phyloP scores from a whole-genome alignment of 2,329 filamentous ascomycete genomes.

The Cercospora brassicicola region DNA sequence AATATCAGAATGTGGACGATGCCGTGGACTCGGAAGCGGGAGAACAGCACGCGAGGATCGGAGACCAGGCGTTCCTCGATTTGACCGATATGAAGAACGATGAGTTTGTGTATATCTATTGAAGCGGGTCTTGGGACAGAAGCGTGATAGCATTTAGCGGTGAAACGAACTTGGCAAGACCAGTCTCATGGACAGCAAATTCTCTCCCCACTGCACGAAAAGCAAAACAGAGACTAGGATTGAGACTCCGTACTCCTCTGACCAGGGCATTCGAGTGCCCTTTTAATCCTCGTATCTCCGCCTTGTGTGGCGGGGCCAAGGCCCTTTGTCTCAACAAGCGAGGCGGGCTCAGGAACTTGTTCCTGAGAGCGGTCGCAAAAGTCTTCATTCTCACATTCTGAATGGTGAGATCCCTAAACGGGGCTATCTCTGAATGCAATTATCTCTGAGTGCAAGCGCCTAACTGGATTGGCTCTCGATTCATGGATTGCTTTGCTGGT shows the following conservation, averaged over 20 bases:
- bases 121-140: not conserved
- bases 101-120: conserved; percentile 23
- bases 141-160: not conserved
- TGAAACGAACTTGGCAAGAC: not conserved
- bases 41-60: conserved; percentile 39
- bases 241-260: not conserved
- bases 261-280: not conserved
- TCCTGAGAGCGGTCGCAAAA: not conserved
- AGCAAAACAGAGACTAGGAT: too few species aligned
- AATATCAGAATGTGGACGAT: conserved; percentile 45
- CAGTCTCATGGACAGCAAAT: not conserved
- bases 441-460: not conserved
- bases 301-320: not conserved
- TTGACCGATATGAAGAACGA: conserved; percentile 54
- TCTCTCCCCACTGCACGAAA: too few species aligned
- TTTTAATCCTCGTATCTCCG: not conserved
- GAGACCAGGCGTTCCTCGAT: conserved; percentile 58
- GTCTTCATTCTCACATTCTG: not conserved
- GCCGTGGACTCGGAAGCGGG: conserved; percentile 25
- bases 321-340: not conserved
- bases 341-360: not conserved
- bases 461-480: too few species aligned
- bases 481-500: too few species aligned
- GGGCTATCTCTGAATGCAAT: not conserved
- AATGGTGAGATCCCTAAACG: too few species aligned